These are phyloP conservation scores for Toxoplasma gondii DNA, from an alignment of 169 alveolate species.

Conservation along the genomic window DNA sequence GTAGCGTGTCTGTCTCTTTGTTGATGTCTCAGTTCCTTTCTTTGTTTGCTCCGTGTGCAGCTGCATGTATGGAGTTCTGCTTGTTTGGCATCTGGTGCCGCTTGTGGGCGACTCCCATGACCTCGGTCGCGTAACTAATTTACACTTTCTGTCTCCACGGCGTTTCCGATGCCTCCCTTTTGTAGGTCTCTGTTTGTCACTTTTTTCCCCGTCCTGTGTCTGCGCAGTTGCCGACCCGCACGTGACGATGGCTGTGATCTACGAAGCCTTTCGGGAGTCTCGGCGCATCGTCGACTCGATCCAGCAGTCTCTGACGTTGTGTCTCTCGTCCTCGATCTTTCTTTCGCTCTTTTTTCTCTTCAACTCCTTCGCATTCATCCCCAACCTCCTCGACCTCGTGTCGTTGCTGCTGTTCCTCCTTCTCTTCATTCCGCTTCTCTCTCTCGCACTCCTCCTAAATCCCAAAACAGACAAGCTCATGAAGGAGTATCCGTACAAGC, in stretches of 20 bases:
- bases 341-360: not conserved
- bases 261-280: slow-evolving; percentile 49
- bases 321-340: not conserved
- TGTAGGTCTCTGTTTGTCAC: not conserved
- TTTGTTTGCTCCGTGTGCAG: too few relatives aligned
- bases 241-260: slow-evolving; percentile 29
- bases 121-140: too few relatives aligned
- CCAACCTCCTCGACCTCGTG: not conserved
- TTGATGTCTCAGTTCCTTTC: not conserved
- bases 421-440: not conserved
- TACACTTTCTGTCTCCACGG: too few relatives aligned
- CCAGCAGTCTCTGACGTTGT: slow-evolving; percentile 27
- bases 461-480: slow-evolving; percentile 36
- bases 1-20: not conserved
- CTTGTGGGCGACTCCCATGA: too few relatives aligned
- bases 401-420: slow-evolving; percentile 9
- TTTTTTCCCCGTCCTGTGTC: not conserved
- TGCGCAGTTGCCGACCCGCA: slow-evolving; percentile 6
- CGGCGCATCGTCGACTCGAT: slow-evolving; percentile 39
- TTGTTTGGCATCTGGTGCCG: too few relatives aligned
- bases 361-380: not conserved
- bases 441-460: slow-evolving; percentile 6
- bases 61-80: too few relatives aligned
- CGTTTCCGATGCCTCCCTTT: too few relatives aligned
- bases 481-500: slow-evolving; percentile 22